Percentiles rank a stretch among this genome's conserved stretches.
Conservation (phyloP, 2,329 filamentous ascomycete species). For the Ophiostoma sp. region DNA sequence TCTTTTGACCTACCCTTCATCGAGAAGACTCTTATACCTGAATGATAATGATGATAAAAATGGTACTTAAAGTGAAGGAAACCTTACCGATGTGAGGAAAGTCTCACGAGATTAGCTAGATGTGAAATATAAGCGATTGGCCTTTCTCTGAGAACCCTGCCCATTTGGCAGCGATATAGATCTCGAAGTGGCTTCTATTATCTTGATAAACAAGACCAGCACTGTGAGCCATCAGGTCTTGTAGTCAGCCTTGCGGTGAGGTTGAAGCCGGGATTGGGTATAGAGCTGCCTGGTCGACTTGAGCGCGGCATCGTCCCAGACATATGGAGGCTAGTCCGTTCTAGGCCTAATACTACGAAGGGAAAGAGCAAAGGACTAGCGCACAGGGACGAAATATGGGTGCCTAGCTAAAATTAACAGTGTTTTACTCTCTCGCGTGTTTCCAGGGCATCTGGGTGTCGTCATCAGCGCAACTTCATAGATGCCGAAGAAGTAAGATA, state of each 20-base stretch:
- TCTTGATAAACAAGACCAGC: no score
- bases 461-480: neutral
- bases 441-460: neutral
- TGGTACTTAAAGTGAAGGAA: no score
- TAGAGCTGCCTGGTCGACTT: constrained; percentile 2
- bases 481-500: neutral
- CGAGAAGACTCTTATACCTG: no score
- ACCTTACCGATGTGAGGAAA: no score
- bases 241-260: neutral
- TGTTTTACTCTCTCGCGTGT: neutral
- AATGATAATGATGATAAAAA: no score
- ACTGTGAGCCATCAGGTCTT: neutral
- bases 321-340: neutral
- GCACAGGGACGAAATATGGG: neutral
- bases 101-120: no score
- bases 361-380: neutral
- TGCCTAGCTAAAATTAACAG: constrained; percentile 4
- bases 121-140: no score
- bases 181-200: no score
- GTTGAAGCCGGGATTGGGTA: neutral
- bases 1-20: no score
- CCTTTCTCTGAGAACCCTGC: no score
- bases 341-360: constrained; percentile 5
- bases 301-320: neutral
- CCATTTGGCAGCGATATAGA: no score